Evolutionary conservation across 2,329 filamentous ascomycete genomes (phyloP).

Genomic region (Bimuria novae-zelandiae): DNA sequence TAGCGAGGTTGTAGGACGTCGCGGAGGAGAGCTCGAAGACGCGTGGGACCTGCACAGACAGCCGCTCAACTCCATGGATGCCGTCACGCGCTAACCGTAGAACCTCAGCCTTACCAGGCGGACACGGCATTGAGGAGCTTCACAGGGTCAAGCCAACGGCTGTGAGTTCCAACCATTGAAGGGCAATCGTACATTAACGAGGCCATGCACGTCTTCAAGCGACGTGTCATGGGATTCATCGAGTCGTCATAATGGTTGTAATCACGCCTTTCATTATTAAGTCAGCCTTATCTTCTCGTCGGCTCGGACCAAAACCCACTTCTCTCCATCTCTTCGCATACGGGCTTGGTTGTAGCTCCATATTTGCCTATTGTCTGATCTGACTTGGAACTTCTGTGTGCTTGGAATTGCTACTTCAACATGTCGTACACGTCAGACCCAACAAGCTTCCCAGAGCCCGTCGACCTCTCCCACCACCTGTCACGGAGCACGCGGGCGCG

Average conservation of each 20-base stretch:
- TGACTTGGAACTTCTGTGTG: background rate
- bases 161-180: background rate
- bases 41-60: slow-evolving; percentile 3
- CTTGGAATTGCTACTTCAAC: background rate
- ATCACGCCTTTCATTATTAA: slow-evolving; percentile 10
- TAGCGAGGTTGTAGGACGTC: background rate
- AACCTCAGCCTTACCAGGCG: slow-evolving; percentile 1
- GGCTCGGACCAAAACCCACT: slow-evolving; percentile 7
- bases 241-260: slow-evolving; percentile 27
- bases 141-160: too few species aligned
- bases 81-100: slow-evolving; percentile 11
- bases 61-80: background rate
- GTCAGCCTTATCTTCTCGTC: slow-evolving; percentile 22
- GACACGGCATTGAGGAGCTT: background rate
- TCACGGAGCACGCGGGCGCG: slow-evolving; percentile 71
- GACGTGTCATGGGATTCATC: background rate
- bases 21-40: background rate
- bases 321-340: slow-evolving; percentile 10
- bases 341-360: slow-evolving; percentile 10
- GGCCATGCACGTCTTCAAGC: background rate
- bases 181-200: background rate
- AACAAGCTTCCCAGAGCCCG: slow-evolving; percentile 55
- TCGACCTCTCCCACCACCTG: slow-evolving; percentile 79
- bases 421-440: slow-evolving; percentile 35
- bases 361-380: slow-evolving; percentile 11